Conservation (phyloP, 106 monocot species). For the Acorus gramineus region DNA sequence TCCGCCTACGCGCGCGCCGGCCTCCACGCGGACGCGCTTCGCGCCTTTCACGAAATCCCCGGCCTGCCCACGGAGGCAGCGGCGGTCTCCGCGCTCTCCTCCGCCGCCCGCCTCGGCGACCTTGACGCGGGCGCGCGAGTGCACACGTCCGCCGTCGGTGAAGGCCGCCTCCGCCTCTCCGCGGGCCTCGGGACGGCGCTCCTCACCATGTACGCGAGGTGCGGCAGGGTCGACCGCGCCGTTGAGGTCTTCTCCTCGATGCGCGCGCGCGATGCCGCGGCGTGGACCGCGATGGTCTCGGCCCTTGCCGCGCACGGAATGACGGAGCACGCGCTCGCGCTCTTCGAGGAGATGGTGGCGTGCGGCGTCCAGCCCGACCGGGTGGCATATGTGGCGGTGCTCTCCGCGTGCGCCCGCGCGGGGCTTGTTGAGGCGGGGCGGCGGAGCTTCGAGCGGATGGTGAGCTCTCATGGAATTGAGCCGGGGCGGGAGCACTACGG, state of each 20-base stretch:
- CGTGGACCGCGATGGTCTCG: slow-evolving; percentile 50
- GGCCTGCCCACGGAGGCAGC: slow-evolving; percentile 23
- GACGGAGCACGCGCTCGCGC: slow-evolving; percentile 13
- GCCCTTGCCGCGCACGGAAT: slow-evolving; percentile 36
- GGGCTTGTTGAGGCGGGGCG: slow-evolving; percentile 29
- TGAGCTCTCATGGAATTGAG: slow-evolving; percentile 7
- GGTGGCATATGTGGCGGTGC: slow-evolving; percentile 27
- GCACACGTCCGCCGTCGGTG: slow-evolving; percentile 5
- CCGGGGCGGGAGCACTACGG: slow-evolving; percentile 33
- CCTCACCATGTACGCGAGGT: slow-evolving; percentile 36
- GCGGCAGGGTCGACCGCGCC: slow-evolving; percentile 26
- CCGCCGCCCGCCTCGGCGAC: slow-evolving; percentile 20
- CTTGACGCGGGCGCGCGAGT: slow-evolving; percentile 7
- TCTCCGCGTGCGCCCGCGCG: slow-evolving; percentile 44
- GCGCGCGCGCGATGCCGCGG: slow-evolving; percentile 8
- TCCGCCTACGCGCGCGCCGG: slow-evolving; percentile 30
- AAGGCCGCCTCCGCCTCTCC: background rate
- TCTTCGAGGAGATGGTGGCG: slow-evolving; percentile 31
- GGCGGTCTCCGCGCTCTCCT: slow-evolving; percentile 25
- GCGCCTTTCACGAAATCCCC: slow-evolving; percentile 28
- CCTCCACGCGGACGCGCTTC: slow-evolving; percentile 14
- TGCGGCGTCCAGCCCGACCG: slow-evolving; percentile 18
- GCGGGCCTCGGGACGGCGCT: slow-evolving; percentile 25
- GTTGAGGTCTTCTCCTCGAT: slow-evolving; percentile 28
- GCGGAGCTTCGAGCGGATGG: slow-evolving; percentile 24